Base-by-base conservation (phyloP, 768 basidiomycete species). In the Kwoniella mangroviensis region DNA sequence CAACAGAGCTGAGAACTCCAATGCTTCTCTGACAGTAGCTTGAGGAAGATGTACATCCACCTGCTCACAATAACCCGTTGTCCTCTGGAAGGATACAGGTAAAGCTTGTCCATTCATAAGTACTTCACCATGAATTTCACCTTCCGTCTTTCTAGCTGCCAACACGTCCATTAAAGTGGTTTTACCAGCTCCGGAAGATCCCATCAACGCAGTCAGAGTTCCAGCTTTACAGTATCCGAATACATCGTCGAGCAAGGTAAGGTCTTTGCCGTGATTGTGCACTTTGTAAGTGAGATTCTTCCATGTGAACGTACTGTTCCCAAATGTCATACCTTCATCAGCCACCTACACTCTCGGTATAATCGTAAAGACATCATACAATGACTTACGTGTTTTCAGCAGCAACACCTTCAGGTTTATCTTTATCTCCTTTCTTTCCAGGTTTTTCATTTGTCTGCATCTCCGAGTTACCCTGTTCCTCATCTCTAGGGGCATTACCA, bases 121-220 rank as follows among this genome's bases (percentile, higher is more conserved):
- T 60, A 85, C 82, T 63, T 84, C 80, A 12, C 85, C 85, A 2
- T 74, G 75, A 66, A 85, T 82, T 55, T 74, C 75, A 22, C 78
- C 76, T 41, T 79, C 76, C 21, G 76, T 70, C 65, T 78, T 78
- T 55, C 77, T 60, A 22, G 65, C 68, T 17, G 80, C 76, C 26
- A 81, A 65, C 5, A 79, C 80, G 56, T 79, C 76, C 71, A 81
- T 70, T 15, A 81, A 57, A 5, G 80, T 81, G 0, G 80, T 79
- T 57, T 81, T 79, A 12, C 78, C 78, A 2, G 79, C 79, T 43
- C 82, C 82, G 17, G 79, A 80, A 7, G 77, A 73, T 3, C 93
- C 93, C 92, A 95, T 93, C 11, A 95, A 86, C 0, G 92, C 93
- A 0, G 93, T 93, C 70, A 55, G 88, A 81, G 89, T 92, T 4